These are phyloP conservation scores for Ambrosia trifida DNA, from an alignment of 129 eudicot genomes.

Conservation along the genomic window DNA sequence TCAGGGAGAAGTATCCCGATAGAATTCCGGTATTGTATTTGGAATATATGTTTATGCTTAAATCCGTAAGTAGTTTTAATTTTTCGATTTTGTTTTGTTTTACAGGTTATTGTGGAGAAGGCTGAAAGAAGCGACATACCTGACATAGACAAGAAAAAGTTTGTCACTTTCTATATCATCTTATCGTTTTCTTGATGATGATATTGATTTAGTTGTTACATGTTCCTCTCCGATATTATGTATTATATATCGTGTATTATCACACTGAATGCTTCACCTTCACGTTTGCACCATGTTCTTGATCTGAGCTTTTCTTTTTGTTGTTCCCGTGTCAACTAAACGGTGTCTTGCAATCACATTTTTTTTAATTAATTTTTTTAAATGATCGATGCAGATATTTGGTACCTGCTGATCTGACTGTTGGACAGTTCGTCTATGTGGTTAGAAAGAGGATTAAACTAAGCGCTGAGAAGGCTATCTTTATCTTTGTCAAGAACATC, in stretches of 20 bases:
- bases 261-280: neutral
- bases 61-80: neutral
- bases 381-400: slow-evolving; percentile 60
- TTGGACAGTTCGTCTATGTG: slow-evolving; percentile 95
- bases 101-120: slow-evolving; percentile 89
- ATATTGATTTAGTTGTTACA: neutral
- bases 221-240: neutral
- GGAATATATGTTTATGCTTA: neutral
- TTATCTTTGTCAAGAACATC: slow-evolving; percentile 85
- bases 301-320: neutral
- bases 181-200: neutral
- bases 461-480: slow-evolving; percentile 95
- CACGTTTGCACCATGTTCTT: neutral
- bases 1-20: slow-evolving; percentile 96
- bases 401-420: slow-evolving; percentile 97
- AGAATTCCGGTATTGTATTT: slow-evolving; percentile 70
- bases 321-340: neutral
- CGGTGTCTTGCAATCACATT: neutral
- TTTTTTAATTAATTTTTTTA: neutral
- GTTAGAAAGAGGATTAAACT: slow-evolving; percentile 97
- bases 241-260: neutral
- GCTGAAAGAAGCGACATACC: slow-evolving; percentile 89
- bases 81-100: slow-evolving; percentile 13
- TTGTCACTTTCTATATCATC: slow-evolving; percentile 23
- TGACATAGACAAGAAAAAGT: slow-evolving; percentile 97